Evolutionary conservation across 2,329 filamentous ascomycete genomes (phyloP), one percentile per base, ranked within the genome.

Genomic region (Colletotrichum acutatum): DNA sequence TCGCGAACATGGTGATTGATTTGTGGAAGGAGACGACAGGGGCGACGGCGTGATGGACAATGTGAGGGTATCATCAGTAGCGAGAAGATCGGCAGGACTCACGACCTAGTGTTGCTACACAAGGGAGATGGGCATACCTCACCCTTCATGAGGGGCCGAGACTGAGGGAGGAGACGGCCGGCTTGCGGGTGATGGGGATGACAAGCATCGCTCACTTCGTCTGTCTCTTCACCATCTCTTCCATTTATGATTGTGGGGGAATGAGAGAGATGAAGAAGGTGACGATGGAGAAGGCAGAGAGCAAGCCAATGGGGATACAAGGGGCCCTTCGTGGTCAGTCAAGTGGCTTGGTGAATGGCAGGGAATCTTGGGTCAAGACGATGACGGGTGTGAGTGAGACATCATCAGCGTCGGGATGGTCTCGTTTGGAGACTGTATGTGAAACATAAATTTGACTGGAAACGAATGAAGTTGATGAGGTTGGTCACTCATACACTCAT

Each of bases 1-100:
- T 72, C 8, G 66, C 66, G 14, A 49, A 22, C 42, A 46, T 70
- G 66, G 34, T 69, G n/a, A 42, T 64, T 12, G 66, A 57, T 16
- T n/a, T 65, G 4, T 70, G 68, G 53, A 70, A 59, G 34, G 70
- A 72, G 34, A 60, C 65, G 5, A 12, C 32, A 37, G 67, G 58
- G 5, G 14, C 46, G 53, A 63, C 19, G 22, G 56, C n/a, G 7
- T 68, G 42, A 61, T 24, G 8, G 22, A 37, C 7, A 19, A 22
- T 22, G 19, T 4, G 42, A 49, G 42, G 1, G 7, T 11, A 22
- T 11, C 3, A 2, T 22, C 19, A 11, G 14, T 14, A 49, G 19
- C 2, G 19, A 26, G 12, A 8, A 5, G 30, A 4, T 12, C 24
- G 54, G n/a, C 22, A 14, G 2, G 28, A 5, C 6, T 28, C 16